phyloP scores from a whole-genome alignment of 257 asterid species.

The Mentha longifolia region DNA sequence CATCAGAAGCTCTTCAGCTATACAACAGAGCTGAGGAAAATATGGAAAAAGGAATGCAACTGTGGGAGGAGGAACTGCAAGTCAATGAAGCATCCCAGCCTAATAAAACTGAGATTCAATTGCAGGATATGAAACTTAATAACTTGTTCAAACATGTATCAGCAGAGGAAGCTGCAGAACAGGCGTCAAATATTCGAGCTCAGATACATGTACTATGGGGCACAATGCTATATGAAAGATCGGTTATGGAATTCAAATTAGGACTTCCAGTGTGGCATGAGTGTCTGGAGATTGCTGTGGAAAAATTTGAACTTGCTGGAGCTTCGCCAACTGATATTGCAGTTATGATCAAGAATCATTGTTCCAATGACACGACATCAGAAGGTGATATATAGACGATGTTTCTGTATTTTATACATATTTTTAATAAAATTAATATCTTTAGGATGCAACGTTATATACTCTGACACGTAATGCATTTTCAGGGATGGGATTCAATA shows the following conservation, averaged over 20 bases:
- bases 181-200: conserved; percentile 59
- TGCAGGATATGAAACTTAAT: conserved; percentile 59
- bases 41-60: conserved; percentile 78
- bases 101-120: conserved; percentile 38
- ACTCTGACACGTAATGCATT: conserved; percentile 33
- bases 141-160: conserved; percentile 47
- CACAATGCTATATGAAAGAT: conserved; percentile 82
- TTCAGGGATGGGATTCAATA: conserved; percentile 82
- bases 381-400: conserved; percentile 54
- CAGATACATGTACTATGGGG: conserved; percentile 86
- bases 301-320: conserved; percentile 87
- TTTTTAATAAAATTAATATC: neutral
- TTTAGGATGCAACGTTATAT: conserved; percentile 23
- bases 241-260: conserved; percentile 80
- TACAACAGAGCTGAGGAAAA: conserved; percentile 79
- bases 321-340: conserved; percentile 84
- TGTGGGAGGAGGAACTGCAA: conserved; percentile 72
- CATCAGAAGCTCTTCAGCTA: conserved; percentile 60
- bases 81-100: conserved; percentile 41
- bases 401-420: conserved; percentile 18
- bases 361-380: conserved; percentile 57
- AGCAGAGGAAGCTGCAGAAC: conserved; percentile 69
- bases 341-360: conserved; percentile 84
- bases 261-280: conserved; percentile 85
- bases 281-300: conserved; percentile 75